Evolutionary conservation across 768 basidiomycete species (phyloP).

Genomic region (Tulasnella sp.): DNA sequence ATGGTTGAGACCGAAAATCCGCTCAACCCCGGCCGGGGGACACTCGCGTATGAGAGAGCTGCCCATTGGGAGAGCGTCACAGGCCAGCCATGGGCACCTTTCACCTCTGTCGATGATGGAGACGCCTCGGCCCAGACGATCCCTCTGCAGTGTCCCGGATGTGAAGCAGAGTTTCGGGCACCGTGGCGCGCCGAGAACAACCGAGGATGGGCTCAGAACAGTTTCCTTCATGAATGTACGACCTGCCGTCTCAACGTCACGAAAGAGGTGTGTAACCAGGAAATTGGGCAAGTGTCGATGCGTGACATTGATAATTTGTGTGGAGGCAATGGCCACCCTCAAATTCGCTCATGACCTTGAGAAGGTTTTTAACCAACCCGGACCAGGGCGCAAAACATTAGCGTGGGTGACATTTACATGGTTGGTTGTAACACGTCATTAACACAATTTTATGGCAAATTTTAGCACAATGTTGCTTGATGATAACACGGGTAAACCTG

Average conservation of each 20-base stretch:
- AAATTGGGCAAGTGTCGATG: neutral
- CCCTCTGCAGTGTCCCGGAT: neutral
- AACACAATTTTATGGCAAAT: neutral
- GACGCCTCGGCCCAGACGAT: neutral
- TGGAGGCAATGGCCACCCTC: neutral
- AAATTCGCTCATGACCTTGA: neutral
- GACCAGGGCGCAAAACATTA: neutral
- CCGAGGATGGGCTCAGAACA: neutral
- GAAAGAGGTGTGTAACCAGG: neutral
- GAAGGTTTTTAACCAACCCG: neutral
- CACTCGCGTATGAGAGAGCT: neutral
- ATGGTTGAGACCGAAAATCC: slow-evolving; percentile 3
- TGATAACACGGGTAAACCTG: neutral
- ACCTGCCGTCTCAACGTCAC: neutral
- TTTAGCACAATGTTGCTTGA: neutral
- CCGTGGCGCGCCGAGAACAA: neutral
- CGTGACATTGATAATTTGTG: neutral
- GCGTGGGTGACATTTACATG: neutral
- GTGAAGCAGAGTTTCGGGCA: neutral
- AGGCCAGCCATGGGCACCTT: slow-evolving; percentile 7
- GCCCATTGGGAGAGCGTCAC: slow-evolving; percentile 1
- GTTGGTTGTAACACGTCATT: neutral
- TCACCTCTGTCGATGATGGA: neutral
- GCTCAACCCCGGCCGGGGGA: slow-evolving; percentile 1
- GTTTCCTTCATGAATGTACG: neutral